phyloP scores from a whole-genome alignment of 306 rosid genomes.

The Prinsepia uniflora region DNA sequence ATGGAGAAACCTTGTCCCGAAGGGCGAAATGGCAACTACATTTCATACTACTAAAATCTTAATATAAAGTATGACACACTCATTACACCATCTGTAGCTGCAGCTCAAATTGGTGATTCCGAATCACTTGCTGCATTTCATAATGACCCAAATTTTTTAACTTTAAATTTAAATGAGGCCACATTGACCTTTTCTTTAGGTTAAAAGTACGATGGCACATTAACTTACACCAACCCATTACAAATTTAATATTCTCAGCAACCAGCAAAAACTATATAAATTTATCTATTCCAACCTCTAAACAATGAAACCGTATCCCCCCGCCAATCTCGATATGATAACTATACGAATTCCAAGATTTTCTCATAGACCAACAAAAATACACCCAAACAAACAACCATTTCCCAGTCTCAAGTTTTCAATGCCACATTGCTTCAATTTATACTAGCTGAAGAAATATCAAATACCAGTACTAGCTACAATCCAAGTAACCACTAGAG shows the following conservation, averaged over 20 bases:
- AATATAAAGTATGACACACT: conserved; percentile 9
- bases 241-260: background rate
- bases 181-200: conserved; percentile 2
- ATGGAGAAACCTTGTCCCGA: conserved; percentile 10
- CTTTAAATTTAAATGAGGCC: background rate
- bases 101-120: background rate
- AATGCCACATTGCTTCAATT: conserved; percentile 22
- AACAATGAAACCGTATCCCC: conserved; percentile 17
- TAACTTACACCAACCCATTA: conserved; percentile 7
- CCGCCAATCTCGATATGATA: conserved; percentile 26
- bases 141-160: background rate
- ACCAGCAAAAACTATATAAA: conserved; percentile 15
- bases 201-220: conserved; percentile 1
- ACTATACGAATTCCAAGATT: conserved; percentile 26
- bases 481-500: conserved; percentile 1
- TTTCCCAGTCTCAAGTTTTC: conserved; percentile 10
- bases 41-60: conserved; percentile 21
- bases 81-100: background rate
- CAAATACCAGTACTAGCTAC: conserved; percentile 1
- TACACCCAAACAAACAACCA: background rate
- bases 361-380: conserved; percentile 6
- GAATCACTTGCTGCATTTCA: background rate
- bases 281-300: background rate
- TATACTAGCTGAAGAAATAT: background rate
- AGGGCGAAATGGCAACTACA: conserved; percentile 18